phyloP scores from a whole-genome alignment of 345 rosid genomes.

The Bretschneidera sinensis region DNA sequence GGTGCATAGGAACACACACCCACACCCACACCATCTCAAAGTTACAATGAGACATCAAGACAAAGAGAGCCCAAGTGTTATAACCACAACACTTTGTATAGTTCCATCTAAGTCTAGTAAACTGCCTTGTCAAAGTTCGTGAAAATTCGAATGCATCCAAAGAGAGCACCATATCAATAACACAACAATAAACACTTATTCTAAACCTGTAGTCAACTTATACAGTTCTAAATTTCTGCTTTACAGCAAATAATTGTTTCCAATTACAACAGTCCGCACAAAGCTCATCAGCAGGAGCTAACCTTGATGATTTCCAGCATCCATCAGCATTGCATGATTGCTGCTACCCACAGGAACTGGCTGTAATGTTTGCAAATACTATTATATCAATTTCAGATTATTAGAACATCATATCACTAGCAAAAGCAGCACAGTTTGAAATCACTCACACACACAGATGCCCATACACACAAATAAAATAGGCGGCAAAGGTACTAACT shows the following conservation, averaged over 20 bases:
- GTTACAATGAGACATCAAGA: too few relatives aligned
- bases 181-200: too few relatives aligned
- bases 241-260: too few relatives aligned
- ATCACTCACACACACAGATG: too few relatives aligned
- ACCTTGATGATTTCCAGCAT: constrained; percentile 64
- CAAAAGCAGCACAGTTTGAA: too few relatives aligned
- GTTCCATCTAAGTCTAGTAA: background rate
- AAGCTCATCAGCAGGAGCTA: constrained; percentile 21
- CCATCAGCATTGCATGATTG: constrained; percentile 47
- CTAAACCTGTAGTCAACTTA: too few relatives aligned
- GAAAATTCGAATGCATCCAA: too few relatives aligned
- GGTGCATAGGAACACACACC: too few relatives aligned
- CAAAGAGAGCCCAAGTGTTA: background rate
- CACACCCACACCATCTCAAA: too few relatives aligned
- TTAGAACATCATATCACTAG: constrained; percentile 5
- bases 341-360: constrained; percentile 63
- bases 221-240: too few relatives aligned
- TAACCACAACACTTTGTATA: background rate
- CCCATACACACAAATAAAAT: too few relatives aligned
- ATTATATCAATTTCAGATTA: background rate
- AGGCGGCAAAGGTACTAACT: constrained; percentile 31
- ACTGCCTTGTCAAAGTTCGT: background rate
- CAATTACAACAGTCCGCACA: background rate
- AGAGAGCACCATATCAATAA: too few relatives aligned
- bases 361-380: constrained; percentile 33